These are phyloP conservation scores for Irpex lacteus DNA, from an alignment of 1,284 basidiomycete genomes.

Conservation along the genomic window DNA sequence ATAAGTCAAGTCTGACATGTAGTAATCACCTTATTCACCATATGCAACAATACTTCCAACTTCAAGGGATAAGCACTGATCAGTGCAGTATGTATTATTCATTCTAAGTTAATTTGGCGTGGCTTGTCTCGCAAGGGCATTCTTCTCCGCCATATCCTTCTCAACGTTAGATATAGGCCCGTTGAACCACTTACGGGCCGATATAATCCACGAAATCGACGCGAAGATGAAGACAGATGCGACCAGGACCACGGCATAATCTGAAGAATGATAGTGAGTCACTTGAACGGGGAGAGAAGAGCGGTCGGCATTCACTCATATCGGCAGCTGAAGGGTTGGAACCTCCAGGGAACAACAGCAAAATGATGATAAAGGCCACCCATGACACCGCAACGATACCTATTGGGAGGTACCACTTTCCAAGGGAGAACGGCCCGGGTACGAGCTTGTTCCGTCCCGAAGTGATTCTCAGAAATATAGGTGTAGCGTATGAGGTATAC, in stretches of 20 bases:
- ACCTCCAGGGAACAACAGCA: slow-evolving; percentile 58
- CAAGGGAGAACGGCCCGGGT: slow-evolving; percentile 60
- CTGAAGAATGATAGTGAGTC: slow-evolving; percentile 29
- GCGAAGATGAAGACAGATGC: slow-evolving; percentile 64
- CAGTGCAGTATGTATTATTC: too few species aligned
- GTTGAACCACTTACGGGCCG: slow-evolving; percentile 68
- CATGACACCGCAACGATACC: slow-evolving; percentile 61
- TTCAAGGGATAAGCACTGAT: too few species aligned
- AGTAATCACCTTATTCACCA: not conserved
- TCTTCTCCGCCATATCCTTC: not conserved
- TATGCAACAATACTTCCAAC: not conserved
- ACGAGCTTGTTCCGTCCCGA: slow-evolving; percentile 55
- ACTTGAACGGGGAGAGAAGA: not conserved
- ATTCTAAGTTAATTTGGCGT: not conserved
- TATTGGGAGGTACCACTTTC: slow-evolving; percentile 56
- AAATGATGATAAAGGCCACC: slow-evolving; percentile 60
- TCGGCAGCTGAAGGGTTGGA: slow-evolving; percentile 39
- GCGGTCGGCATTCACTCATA: slow-evolving; percentile 47
- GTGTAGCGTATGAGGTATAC: slow-evolving; percentile 65
- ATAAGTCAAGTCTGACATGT: not conserved
- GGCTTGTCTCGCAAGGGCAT: not conserved
- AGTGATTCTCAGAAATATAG: slow-evolving; percentile 69
- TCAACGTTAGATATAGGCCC: slow-evolving; percentile 52
- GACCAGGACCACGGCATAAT: slow-evolving; percentile 67
- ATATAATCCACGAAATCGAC: slow-evolving; percentile 58